Evolutionary conservation across 2,329 filamentous ascomycete species (phyloP), one percentile per base, ranked within the genome.

Genomic region (Dactylellina leptospora): DNA sequence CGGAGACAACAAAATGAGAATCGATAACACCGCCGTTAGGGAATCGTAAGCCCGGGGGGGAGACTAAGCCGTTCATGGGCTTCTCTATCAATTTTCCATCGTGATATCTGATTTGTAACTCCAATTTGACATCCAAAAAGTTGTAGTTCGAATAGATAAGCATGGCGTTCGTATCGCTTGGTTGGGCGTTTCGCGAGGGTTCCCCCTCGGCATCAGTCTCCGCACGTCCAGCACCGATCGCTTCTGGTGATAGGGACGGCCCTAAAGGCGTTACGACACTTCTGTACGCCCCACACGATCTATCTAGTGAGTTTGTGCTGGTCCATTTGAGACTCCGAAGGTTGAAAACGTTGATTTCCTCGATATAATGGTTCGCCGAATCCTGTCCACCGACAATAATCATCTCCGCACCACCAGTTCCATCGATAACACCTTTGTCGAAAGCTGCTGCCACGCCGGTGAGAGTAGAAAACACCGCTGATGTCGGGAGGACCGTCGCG

Each of bases 61-160:
- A 96, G 73, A 92, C 91, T 4, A 87, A 85, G 16, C 91, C 90
- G 16, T 88, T 88, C 93, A 99, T 97, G 23, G 90, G 86, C 80
- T 91, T 93, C 79, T 99, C 95, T 0, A 87, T 86, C 58, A 99
- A 82, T 0, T 87, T 88, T 27, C 95, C 93, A 78, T 97, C 93
- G 0, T 91, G 86, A 6, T 90, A 84, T 56, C 95, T 87, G 50
- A 99, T 87, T 80, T 97, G 95, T 36, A 99, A 83, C 80, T 99
- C 95, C 22, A 99, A 83, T 79, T 96, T 97, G 75, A 99, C 95
- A 77, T 99, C 93, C 61, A 99, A 80, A 78, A 99, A 99, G 80
- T 99, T 97, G 81, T 99, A 99, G 79, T 99, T 99, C 22, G 93
- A 97, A 80, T 99, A 99, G 47, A 99, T 96, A 74, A 99, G 85